These are phyloP conservation scores for Mycena indigotica DNA, from an alignment of 768 basidiomycete genomes.

Conservation along the genomic window DNA sequence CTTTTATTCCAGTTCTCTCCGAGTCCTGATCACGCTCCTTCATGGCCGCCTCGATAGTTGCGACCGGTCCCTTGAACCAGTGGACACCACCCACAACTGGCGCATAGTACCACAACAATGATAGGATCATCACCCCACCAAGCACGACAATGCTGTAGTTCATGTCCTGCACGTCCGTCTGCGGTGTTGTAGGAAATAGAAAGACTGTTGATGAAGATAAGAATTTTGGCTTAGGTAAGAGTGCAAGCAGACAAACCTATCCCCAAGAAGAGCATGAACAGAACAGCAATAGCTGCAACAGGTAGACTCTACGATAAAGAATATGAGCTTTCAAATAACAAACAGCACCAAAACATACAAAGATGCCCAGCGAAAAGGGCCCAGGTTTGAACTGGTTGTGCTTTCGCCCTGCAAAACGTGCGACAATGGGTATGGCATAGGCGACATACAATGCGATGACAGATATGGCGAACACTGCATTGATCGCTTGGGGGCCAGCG, in stretches of 20 bases:
- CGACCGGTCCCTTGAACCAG: slow-evolving; percentile 29
- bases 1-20: too few relatives aligned
- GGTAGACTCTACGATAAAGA: slow-evolving; percentile 49
- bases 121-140: slow-evolving; percentile 52
- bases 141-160: slow-evolving; percentile 67
- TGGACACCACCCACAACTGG: slow-evolving; percentile 40
- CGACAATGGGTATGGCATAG: slow-evolving; percentile 40
- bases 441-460: slow-evolving; percentile 33
- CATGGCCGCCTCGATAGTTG: too few relatives aligned
- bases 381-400: slow-evolving; percentile 37
- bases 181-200: slow-evolving; percentile 53
- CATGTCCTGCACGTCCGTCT: slow-evolving; percentile 46
- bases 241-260: slow-evolving; percentile 20
- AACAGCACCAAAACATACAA: slow-evolving; percentile 23
- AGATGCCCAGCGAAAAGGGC: slow-evolving; percentile 41
- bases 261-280: slow-evolving; percentile 59
- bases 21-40: too few relatives aligned
- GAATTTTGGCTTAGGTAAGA: neutral
- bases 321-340: neutral
- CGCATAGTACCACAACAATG: slow-evolving; percentile 60
- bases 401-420: slow-evolving; percentile 30
- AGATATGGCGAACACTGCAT: slow-evolving; percentile 39
- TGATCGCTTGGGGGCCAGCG: slow-evolving; percentile 43
- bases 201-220: slow-evolving; percentile 34
- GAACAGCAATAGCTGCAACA: slow-evolving; percentile 46